Conservation (phyloP, 177 flowering plant genomes). For the Vitis hybrid region DNA sequence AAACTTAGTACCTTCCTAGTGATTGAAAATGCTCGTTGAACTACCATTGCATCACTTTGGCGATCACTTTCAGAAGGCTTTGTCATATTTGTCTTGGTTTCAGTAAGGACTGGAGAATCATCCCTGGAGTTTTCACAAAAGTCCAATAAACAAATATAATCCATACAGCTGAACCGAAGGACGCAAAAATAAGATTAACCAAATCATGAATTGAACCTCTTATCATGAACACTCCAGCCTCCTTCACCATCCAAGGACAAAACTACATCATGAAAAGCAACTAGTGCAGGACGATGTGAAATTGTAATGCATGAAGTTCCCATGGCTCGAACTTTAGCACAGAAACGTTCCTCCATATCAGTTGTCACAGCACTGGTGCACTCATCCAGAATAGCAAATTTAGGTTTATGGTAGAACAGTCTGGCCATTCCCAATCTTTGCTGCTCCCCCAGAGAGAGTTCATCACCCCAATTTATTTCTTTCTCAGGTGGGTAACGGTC, state of each 20-base stretch:
- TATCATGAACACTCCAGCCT: conserved; percentile 79
- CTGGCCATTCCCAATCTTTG: conserved; percentile 99
- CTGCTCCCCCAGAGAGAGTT: conserved; percentile 96
- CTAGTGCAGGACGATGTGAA: conserved; percentile 97
- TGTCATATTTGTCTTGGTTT: conserved; percentile 21
- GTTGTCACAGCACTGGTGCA: conserved; percentile 99
- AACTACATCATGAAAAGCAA: conserved; percentile 96
- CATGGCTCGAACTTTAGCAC: conserved; percentile 96
- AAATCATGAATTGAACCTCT: conserved; percentile 40
- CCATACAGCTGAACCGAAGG: background rate
- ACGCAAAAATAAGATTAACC: background rate
- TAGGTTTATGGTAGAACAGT: conserved; percentile 96
- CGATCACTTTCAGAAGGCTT: conserved; percentile 59
- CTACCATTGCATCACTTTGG: conserved; percentile 80
- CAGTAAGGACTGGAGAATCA: conserved; percentile 37
- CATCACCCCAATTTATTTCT: conserved; percentile 99
- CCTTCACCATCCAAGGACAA: conserved; percentile 99
- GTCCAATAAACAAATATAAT: background rate
- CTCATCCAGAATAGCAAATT: conserved; percentile 98
- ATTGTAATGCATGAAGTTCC: conserved; percentile 99
- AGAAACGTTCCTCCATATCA: conserved; percentile 99
- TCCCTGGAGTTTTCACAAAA: conserved; percentile 41
- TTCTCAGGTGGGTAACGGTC: conserved; percentile 89
- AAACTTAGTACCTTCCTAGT: conserved; percentile 45
- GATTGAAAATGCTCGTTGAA: conserved; percentile 82